Evolutionary conservation across 495 filamentous ascomycete species (phyloP), one percentile per base, ranked within the genome.

Genomic region (Ramalina intermedia): DNA sequence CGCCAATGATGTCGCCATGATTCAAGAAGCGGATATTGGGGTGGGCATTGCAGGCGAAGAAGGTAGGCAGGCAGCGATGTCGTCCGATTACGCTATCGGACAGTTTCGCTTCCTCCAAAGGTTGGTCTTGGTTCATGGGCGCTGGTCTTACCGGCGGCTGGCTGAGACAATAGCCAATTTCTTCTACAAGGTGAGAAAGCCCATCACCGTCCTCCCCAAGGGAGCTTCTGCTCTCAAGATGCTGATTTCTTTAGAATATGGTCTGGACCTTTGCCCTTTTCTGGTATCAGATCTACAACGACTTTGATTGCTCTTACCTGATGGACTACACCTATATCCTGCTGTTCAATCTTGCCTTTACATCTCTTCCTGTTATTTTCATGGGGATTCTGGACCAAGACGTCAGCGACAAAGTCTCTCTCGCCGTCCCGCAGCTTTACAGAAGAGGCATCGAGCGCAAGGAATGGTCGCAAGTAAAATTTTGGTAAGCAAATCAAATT

Each of bases 1-100:
- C 61, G 93, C 93, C 51, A 99, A 96, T 66, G 93, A 99, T 66
- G 93, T 96, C 52, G 93, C 93, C 36, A 99, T 99, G 93, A 99
- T 99, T 61, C 93, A 99, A 66, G 89, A 96, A 65, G 93, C 93
- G 4, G 88, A 99, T 66, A 87, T 96, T 17, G 93, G 93, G 63
- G 90, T 99, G 47, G 93, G 93, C 63, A 96, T 99, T 64, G 90
- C 93, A 52, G 93, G 93, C 65, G 87, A 88, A 54, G 93, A 99
- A 74, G 93, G 93, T 47, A 75, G 93, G 61, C 88, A 94, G 63
- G 93, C 93, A 37, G 93, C 88, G 60, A 99, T 99, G 93, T 96
- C 86, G 37, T 90, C 93, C 9, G 93, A 99, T 65, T 99, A 94
- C 65, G 91, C 91, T 36, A 95, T 99, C 59, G 93, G 88, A 16